Evolutionary conservation across 306 rosid species (phyloP).

Genomic region (Senna siamea): DNA sequence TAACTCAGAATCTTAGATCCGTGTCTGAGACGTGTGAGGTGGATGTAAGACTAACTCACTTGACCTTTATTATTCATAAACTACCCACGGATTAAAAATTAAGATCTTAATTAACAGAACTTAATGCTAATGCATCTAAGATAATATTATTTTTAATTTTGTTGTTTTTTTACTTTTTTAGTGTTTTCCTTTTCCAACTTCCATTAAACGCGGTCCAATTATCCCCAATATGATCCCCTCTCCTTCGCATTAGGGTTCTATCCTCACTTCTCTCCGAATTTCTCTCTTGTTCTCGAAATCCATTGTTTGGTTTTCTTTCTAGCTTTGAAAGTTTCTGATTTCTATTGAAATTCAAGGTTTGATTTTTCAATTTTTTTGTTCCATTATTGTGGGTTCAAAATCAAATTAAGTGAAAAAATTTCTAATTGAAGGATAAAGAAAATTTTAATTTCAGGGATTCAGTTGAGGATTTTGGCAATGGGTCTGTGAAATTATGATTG

Average conservation of each 20-base stretch:
- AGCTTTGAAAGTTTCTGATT: conserved; percentile 17
- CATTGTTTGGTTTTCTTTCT: conserved; percentile 24
- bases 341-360: background rate
- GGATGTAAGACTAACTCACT: conserved; percentile 1
- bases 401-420: background rate
- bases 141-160: background rate
- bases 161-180: background rate
- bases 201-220: conserved; percentile 65
- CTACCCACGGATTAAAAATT: conserved; percentile 12
- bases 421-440: background rate
- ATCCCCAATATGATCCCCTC: conserved; percentile 50
- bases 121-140: conserved; percentile 2
- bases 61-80: conserved; percentile 15
- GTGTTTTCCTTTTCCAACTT: conserved; percentile 33
- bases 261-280: conserved; percentile 34
- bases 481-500: background rate
- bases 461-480: background rate
- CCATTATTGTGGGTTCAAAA: conserved; percentile 1
- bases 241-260: conserved; percentile 54
- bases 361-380: background rate
- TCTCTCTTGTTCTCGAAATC: conserved; percentile 23
- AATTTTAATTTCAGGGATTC: background rate
- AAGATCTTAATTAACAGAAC: background rate
- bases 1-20: conserved; percentile 31
- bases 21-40: conserved; percentile 52